Base-by-base conservation (phyloP, 495 filamentous ascomycete species). In the Aspergillus panamensis region DNA sequence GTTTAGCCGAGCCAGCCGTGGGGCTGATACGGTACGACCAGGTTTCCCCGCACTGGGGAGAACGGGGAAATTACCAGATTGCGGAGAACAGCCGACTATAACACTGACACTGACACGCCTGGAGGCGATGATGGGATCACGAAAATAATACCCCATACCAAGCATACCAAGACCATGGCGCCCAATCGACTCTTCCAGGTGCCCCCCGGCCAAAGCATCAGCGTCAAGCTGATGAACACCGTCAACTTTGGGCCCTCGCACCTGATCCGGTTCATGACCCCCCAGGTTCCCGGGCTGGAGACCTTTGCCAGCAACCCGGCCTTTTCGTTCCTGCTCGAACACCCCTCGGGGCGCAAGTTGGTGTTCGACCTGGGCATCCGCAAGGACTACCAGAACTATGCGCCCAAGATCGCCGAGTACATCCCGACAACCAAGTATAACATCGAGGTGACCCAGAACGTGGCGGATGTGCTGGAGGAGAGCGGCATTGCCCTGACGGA, bases 161-260 rank as follows among this genome's bases (percentile, higher is more conserved):
- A 25, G 25, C n/a, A n/a, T n/a, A n/a, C n/a, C n/a, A n/a, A n/a
- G 7, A 25, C 42, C 25, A 54, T 54, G 52, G 21, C 52, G 17
- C 1, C 42, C 8, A 19, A 45, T 17, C 39, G 40, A 43, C 72
- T 69, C 32, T 64, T 70, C 73, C 67, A 76, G 2, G 68, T 76
- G 16, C 77, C 76, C 49, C 67, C 67, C n/a, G 63, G 63, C 12
- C 21, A 62, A 19, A 37, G 42, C 8, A 51, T 65, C 21, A 65
- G 33, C n/a, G 60, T 65, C 19, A 62, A 59, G 19, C 25, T 65
- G 40, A 62, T 65, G 31, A 62, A 62, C 49, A 42, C 63, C 0
- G 63, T 62, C 25, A 65, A 65, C 42, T 65, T 65, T 14, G 63
- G 63, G 6, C 63, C 63, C 10, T 57, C 63, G 33, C 53, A 59